Conservation (phyloP, 2,329 filamentous ascomycete species). For the Helotiales sp. region DNA sequence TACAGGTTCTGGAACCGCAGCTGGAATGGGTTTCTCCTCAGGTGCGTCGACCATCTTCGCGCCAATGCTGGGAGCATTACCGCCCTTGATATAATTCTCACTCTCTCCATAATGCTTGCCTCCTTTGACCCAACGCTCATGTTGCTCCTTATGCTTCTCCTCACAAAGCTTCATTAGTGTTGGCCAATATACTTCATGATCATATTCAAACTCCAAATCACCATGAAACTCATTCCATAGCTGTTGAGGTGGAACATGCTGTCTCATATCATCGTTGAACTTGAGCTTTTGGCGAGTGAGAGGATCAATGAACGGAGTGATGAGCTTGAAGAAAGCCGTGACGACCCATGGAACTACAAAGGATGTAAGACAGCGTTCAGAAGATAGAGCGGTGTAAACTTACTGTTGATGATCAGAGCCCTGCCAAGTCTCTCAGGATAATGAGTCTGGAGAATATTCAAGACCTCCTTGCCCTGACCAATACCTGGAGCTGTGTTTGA, state of each 20-base stretch:
- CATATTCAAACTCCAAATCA: constrained; percentile 86
- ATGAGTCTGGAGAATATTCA: constrained; percentile 91
- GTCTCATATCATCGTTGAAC: constrained; percentile 90
- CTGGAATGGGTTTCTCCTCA: constrained; percentile 6
- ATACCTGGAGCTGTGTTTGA: constrained; percentile 76
- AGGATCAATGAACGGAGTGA: constrained; percentile 96
- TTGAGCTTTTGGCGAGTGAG: constrained; percentile 93
- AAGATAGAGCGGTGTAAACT: constrained; percentile 40
- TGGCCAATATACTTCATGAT: constrained; percentile 89
- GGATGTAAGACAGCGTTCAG: constrained; percentile 26
- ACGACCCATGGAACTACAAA: constrained; percentile 83
- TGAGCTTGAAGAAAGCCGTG: constrained; percentile 92
- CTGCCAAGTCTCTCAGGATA: constrained; percentile 91
- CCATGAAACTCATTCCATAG: constrained; percentile 79
- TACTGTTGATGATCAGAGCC: constrained; percentile 87
- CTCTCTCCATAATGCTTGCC: constrained; percentile 85
- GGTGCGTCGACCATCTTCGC: background rate
- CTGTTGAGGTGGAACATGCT: constrained; percentile 81
- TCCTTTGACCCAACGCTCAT: constrained; percentile 75
- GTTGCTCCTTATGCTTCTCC: constrained; percentile 65
- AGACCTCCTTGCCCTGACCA: constrained; percentile 77
- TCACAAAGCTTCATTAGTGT: constrained; percentile 75
- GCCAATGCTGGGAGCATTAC: constrained; percentile 36
- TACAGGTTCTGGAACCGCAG: background rate
- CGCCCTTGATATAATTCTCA: constrained; percentile 85